These are phyloP conservation scores for Sarocladiaceae sp. DNA, from an alignment of 2,329 filamentous ascomycete species.

Conservation along the genomic window DNA sequence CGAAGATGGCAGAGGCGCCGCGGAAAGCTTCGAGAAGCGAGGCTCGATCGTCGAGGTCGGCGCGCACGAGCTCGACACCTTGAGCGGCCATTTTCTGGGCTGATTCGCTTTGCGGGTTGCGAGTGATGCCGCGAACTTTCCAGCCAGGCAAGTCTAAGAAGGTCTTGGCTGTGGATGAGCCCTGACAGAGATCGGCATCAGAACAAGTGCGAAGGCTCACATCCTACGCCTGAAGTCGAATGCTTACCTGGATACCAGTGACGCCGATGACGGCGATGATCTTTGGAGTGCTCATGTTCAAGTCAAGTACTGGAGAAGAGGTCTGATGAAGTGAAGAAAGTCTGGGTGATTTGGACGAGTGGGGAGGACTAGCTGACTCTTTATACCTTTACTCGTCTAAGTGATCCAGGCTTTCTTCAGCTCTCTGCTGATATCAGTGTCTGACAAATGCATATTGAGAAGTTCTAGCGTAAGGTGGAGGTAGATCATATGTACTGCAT, in stretches of 20 bases:
- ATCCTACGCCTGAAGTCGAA: too few species aligned
- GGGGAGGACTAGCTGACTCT: too few species aligned
- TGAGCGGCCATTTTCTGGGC: slow-evolving; percentile 22
- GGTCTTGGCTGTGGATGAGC: slow-evolving; percentile 14
- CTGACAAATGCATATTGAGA: too few species aligned
- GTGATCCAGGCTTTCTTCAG: too few species aligned
- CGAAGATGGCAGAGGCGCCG: slow-evolving; percentile 33
- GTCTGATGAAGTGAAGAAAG: too few species aligned
- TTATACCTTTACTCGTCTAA: too few species aligned
- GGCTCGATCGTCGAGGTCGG: slow-evolving; percentile 25
- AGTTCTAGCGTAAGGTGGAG: too few species aligned
- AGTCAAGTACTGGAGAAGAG: too few species aligned
- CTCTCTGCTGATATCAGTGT: too few species aligned
- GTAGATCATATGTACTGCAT: too few species aligned
- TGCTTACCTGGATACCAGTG: slow-evolving; percentile 11
- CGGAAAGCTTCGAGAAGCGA: slow-evolving; percentile 29
- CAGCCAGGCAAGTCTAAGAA: slow-evolving; percentile 14
- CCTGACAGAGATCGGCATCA: slow-evolving; percentile 9
- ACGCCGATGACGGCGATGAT: slow-evolving; percentile 10
- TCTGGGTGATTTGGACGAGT: too few species aligned
- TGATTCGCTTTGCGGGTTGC: slow-evolving; percentile 32
- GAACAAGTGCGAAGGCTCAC: neutral
- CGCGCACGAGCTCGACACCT: slow-evolving; percentile 32
- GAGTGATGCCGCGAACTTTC: slow-evolving; percentile 29
- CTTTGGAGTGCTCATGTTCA: too few species aligned